These are phyloP conservation scores for Gossypium stocksii DNA, from an alignment of 345 rosid species.

Conservation along the genomic window DNA sequence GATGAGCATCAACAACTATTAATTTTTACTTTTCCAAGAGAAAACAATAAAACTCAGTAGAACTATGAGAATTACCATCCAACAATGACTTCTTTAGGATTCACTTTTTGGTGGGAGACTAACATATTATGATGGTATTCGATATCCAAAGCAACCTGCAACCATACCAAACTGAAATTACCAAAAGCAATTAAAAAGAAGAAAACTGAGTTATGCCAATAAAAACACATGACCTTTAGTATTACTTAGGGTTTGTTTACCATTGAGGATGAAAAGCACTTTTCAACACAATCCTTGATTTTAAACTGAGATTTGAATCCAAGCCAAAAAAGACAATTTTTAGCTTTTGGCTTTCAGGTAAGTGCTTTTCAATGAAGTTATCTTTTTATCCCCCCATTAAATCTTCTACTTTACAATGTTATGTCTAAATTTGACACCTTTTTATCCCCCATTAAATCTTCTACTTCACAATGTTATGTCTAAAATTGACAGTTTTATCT, in stretches of 20 bases:
- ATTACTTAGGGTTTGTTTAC: not conserved
- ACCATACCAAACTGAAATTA: not conserved
- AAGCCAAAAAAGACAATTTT: too few species aligned
- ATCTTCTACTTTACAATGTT: too few species aligned
- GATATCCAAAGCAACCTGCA: constrained; percentile 92
- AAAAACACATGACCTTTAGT: not conserved
- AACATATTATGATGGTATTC: constrained; percentile 96
- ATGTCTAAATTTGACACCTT: too few species aligned
- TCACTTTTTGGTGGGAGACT: constrained; percentile 78
- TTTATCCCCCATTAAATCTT: too few species aligned
- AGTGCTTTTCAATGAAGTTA: too few species aligned
- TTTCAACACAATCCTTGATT: too few species aligned
- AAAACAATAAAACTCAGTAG: not conserved
- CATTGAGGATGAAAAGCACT: too few species aligned
- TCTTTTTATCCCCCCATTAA: too few species aligned
- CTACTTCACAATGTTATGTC: too few species aligned
- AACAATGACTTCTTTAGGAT: constrained; percentile 89
- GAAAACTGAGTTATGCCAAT: not conserved
- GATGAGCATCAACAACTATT: not conserved
- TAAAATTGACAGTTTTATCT: too few species aligned
- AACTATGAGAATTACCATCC: constrained; percentile 66
- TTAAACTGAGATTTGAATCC: too few species aligned
- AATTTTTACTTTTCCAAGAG: not conserved
- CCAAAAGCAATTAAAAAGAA: not conserved
- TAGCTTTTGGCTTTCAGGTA: too few species aligned